Base-by-base conservation (phyloP, 2,329 filamentous ascomycete genomes). In the Phyllosticta ampelicida region DNA sequence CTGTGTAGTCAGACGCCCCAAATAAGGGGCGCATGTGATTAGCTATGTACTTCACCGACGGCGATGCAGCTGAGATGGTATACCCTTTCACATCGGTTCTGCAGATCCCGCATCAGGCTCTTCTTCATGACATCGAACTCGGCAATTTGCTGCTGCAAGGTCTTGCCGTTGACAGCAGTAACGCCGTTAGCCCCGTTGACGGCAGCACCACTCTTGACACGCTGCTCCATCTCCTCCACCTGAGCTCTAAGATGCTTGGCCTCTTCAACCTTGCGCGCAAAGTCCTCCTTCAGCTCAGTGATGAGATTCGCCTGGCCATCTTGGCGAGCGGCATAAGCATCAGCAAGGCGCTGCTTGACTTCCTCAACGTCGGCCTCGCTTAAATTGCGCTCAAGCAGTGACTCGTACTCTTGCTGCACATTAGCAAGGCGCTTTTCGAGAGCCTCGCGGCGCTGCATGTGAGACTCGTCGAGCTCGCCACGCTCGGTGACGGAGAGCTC, bases 51-150 rank as follows among this genome's bases (percentile, higher is more conserved):
- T 11, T 21, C 50, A 60, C 44, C 23, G 16, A 61, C 28, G 50
- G 54, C 18, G 61, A 62, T 55, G 56, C 56, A 50, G 58, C 61
- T 70, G 54, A 68, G 64, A 26, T 48, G 52, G 71, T 71, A 70
- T 70, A 75, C 91, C 64, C 94, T 86, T 78, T 99, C 94, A 74
- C 94, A 99, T 61, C 94, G 87, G 78, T 99, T 97, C 75, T 99
- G 94, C 64, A 99, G 78, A 74, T 99, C 94, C 60, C 94, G 89
- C 94, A 99, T 99, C 65, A 99, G 80, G 64, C 89, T 95, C 83
- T 99, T 99, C 85, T 99, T 99, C 91, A 99, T 99, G 60, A 90
- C 88, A 73, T 99, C 94, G 66, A 99, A 99, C 71, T 99, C 94
- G 60, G 92, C 89, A 73, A 99, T 95, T 76, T 97, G 94, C 76